These are phyloP conservation scores for Carpinus fangiana DNA, from an alignment of 306 rosid genomes.

Conservation along the genomic window DNA sequence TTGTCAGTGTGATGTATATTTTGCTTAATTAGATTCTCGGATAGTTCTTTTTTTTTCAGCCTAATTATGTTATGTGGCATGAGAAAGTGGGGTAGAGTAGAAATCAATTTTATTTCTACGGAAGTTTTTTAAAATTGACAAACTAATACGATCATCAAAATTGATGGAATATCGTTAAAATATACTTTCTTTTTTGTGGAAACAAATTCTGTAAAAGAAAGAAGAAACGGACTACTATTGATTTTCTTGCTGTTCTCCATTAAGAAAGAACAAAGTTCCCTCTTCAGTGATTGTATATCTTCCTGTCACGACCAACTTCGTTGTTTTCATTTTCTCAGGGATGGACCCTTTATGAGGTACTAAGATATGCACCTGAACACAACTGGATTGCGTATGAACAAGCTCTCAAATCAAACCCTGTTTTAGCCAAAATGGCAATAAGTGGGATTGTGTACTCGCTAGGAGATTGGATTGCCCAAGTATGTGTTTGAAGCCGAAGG, in stretches of 20 bases:
- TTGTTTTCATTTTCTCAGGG: constrained; percentile 57
- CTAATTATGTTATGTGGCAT: background rate
- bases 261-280: background rate
- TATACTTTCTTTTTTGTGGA: too few relatives aligned
- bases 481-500: constrained; percentile 26
- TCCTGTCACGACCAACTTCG: background rate
- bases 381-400: constrained; percentile 95
- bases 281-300: background rate
- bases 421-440: constrained; percentile 88
- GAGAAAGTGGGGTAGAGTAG: background rate
- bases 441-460: constrained; percentile 85
- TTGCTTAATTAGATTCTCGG: background rate
- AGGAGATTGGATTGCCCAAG: constrained; percentile 98
- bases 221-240: background rate
- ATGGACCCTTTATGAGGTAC: constrained; percentile 90
- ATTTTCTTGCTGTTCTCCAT: background rate
- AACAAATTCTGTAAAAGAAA: background rate
- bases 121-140: background rate
- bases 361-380: constrained; percentile 93
- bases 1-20: background rate
- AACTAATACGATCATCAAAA: background rate
- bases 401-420: constrained; percentile 82
- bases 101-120: background rate
- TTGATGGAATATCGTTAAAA: too few relatives aligned
- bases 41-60: background rate